Base-by-base conservation (phyloP, 2,329 filamentous ascomycete species). In the Xenosphaeropsis pyriputrescens region DNA sequence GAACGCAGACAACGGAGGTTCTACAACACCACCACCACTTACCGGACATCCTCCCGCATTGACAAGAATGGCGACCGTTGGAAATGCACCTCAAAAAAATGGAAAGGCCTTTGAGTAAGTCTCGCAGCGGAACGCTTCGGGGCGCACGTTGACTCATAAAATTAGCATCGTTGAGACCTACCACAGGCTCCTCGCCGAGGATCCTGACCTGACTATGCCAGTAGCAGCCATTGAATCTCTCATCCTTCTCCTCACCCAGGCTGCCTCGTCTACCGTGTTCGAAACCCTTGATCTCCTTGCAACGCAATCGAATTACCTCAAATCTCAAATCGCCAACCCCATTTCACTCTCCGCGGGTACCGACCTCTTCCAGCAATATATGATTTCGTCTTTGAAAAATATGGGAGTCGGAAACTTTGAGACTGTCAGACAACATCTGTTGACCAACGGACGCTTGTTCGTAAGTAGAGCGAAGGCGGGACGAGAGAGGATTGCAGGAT, bases 221-320 rank as follows among this genome's bases (percentile, higher is more conserved):
- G 84, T 98, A 39, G 91, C 91, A 15, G 86, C 88, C 41, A 94
- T 94, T 55, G 85, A 93, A 62, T 79, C 86, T 18, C 71, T 98
- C 42, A 91, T 96, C 48, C 75, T 81, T 53, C 79, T 91, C 43
- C 81, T 96, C 42, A 79, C 80, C 53, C 72, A 81, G 45, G 82
- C 79, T 34, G 77, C 79, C 44, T 79, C 85, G 6, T 82, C 79
- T 16, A 98, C 91, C 41, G 85, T 94, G 50, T 89, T 82, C 62
- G 91, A 98, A 65, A 95, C 89, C 29, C 80, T 96, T 55, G 80
- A 89, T 49, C 75, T 88, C 34, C 73, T 96, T 45, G 77, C 79
- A 52, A 73, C 70, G 34, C 79, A 91, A 55, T 89, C 85, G 36
- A 68, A 73, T 37, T 73, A 76, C 50, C 74, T 98, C 45, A 89